Evolutionary conservation across 2,329 filamentous ascomycete genomes (phyloP), one percentile per base, ranked within the genome.

Genomic region (Cercospora canescens): DNA sequence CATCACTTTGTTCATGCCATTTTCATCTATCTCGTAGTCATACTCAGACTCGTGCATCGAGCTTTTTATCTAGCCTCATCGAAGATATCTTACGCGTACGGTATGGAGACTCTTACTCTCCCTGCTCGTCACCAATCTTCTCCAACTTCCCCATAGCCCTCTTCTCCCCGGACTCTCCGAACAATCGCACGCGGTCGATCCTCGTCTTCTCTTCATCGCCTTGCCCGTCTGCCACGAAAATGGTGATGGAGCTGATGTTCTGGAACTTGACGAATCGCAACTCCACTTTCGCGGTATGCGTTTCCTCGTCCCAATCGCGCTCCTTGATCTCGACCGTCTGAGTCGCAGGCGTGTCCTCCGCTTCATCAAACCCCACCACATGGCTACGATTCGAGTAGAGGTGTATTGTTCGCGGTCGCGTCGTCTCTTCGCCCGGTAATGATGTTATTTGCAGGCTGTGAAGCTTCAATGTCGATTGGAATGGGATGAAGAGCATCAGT

Each of bases 201-300:
- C 95, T 89, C 65, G 95, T 90, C 83, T 92, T 94, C 77, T 98
- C 94, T 50, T 89, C 87, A 60, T 92, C 90, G 62, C 94, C 91
- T 2, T 93, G 94, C 3, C 81, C 82, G 76, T 96, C 90, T 62
- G 91, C 91, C 35, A 99, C 89, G 78, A 97, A 99, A 11, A 99
- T 73, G 18, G 96, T 90, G 73, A 99, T 77, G 68, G 89, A 95
- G 66, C 88, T 91, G 62, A 97, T 91, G 76, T 93, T 96, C 81
- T 98, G 95, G 84, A 98, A 99, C 82, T 97, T 97, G 80, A 99
- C 95, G 76, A 94, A 97, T 14, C 94, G 91, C 73, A 98, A 81
- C 79, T 84, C 82, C 30, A 84, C 71, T 74, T 82, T 84, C 18
- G 83, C 83, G 1, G 83, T 85, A 18, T 79, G 80, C 2, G 82